Evolutionary conservation across 2,329 filamentous ascomycete species (phyloP).

Genomic region (Penicillium hordei): DNA sequence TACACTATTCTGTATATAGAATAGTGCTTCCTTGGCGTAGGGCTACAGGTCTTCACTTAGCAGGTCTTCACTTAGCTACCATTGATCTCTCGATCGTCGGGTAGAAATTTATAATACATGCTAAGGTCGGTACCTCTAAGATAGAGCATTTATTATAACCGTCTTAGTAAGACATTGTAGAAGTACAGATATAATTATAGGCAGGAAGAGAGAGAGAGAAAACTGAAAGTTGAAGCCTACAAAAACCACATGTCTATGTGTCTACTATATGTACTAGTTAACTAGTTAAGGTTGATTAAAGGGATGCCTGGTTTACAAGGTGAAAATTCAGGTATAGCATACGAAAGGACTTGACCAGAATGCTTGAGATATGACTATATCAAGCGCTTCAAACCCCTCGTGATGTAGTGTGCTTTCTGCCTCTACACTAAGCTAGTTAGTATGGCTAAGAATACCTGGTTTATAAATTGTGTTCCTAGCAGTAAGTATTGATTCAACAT

Average conservation of each 20-base stretch:
- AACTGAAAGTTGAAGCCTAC: too few species aligned
- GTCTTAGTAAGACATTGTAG: not conserved
- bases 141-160: fast-evolving
- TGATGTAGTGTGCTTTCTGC: not conserved
- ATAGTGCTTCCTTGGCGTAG: not conserved
- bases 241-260: not conserved
- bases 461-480: not conserved
- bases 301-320: not conserved
- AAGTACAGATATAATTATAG: not conserved
- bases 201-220: not conserved
- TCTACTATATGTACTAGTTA: not conserved
- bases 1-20: not conserved
- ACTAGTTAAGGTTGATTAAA: not conserved
- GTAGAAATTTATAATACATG: not conserved
- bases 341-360: too few species aligned
- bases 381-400: not conserved
- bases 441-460: too few species aligned
- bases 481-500: not conserved
- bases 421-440: too few species aligned
- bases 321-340: not conserved
- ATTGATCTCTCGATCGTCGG: not conserved
- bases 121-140: too few species aligned
- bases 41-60: not conserved
- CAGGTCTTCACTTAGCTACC: not conserved
- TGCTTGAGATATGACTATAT: not conserved